Conservation (phyloP, 2,329 filamentous ascomycete genomes). For the Chaetomium strumarium region DNA sequence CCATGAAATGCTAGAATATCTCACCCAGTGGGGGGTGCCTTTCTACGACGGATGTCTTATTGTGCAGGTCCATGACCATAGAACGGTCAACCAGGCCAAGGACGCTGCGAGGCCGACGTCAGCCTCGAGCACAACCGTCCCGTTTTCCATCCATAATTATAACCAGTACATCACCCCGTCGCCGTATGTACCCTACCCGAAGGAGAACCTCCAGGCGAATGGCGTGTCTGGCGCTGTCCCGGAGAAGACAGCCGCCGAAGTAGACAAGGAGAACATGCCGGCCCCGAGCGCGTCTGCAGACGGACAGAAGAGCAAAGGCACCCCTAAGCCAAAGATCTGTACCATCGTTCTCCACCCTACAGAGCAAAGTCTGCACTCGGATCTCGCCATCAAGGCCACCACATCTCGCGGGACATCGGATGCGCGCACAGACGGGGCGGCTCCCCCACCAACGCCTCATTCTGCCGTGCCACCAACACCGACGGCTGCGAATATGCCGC, state of each 20-base stretch:
- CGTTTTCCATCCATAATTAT: conserved; percentile 88
- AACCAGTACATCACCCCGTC: conserved; percentile 88
- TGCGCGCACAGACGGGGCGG: conserved; percentile 35
- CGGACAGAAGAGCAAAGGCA: conserved; percentile 38
- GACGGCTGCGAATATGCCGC: conserved; percentile 52
- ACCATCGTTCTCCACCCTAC: conserved; percentile 86
- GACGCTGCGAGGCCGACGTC: conserved; percentile 49
- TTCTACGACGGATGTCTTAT: conserved; percentile 97
- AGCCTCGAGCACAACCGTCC: conserved; percentile 55
- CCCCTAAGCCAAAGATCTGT: conserved; percentile 58
- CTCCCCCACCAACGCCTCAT: conserved; percentile 63
- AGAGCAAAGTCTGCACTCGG: conserved; percentile 64
- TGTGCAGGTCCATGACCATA: conserved; percentile 88
- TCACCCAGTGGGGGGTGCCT: conserved; percentile 62
- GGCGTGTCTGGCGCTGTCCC: conserved; percentile 24
- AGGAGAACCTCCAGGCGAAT: conserved; percentile 35
- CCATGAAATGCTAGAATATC: conserved; percentile 78
- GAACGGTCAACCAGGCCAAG: conserved; percentile 57
- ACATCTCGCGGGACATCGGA: conserved; percentile 53
- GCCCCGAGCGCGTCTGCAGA: conserved; percentile 45
- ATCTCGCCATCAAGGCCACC: conserved; percentile 68
- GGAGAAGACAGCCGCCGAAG: conserved; percentile 35
- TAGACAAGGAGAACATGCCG: conserved; percentile 56
- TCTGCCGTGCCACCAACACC: conserved; percentile 56
- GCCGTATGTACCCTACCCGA: conserved; percentile 71